These are phyloP conservation scores for Letharia lupina DNA, from an alignment of 495 filamentous ascomycete species.

Conservation along the genomic window DNA sequence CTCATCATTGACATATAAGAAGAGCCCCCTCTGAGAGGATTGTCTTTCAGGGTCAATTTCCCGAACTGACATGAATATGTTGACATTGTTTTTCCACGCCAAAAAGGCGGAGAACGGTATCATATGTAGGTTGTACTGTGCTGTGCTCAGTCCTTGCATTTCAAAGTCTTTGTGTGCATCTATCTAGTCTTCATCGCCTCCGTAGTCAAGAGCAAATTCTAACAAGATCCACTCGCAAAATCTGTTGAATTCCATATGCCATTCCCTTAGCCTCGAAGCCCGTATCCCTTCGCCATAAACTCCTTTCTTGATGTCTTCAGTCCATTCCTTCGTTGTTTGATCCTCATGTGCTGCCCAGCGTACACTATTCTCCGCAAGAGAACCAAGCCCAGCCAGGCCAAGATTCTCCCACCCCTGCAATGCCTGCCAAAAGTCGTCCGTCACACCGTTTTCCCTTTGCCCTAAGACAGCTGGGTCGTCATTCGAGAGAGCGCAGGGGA, in stretches of 20 bases:
- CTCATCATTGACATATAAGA: no score
- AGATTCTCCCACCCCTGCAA: constrained; percentile 80
- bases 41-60: no score
- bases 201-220: constrained; percentile 59
- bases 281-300: constrained; percentile 65
- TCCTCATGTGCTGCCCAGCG: constrained; percentile 86
- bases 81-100: no score
- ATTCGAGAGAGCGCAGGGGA: constrained; percentile 67
- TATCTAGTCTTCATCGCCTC: constrained; percentile 25
- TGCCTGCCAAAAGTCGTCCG: constrained; percentile 87
- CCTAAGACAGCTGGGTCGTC: constrained; percentile 80
- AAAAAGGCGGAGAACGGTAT: neutral
- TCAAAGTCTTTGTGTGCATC: neutral
- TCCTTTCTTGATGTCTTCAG: constrained; percentile 60
- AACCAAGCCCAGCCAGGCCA: constrained; percentile 66
- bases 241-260: constrained; percentile 72
- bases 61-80: no score
- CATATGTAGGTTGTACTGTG: neutral
- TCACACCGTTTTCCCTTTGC: constrained; percentile 66
- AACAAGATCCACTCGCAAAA: constrained; percentile 87
- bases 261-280: constrained; percentile 64
- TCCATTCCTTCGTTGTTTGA: constrained; percentile 58
- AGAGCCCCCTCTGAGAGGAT: no score
- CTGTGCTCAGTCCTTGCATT: neutral
- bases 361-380: constrained; percentile 85